These are phyloP conservation scores for Chaetomium cochliodes DNA, from an alignment of 495 filamentous ascomycete genomes.

Conservation along the genomic window DNA sequence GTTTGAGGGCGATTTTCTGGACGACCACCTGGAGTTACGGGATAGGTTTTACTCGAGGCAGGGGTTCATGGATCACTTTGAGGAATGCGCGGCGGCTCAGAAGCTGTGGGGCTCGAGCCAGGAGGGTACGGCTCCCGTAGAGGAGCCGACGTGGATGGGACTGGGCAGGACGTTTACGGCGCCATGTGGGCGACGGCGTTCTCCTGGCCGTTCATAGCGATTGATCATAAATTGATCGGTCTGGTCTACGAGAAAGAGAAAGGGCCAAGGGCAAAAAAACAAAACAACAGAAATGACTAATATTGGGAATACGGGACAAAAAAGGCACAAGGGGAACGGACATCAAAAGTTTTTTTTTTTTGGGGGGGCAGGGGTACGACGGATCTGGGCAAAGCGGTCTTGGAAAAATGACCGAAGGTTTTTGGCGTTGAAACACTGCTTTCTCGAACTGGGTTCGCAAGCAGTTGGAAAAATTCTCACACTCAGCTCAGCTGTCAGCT, in stretches of 20 bases:
- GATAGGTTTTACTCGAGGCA: constrained; percentile 13
- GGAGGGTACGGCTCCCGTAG: constrained; percentile 4
- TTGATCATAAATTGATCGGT: background rate
- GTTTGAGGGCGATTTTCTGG: constrained; percentile 14
- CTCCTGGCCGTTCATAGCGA: background rate
- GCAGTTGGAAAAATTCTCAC: constrained; percentile 1
- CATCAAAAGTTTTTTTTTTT: background rate
- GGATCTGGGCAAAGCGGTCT: constrained; percentile 2
- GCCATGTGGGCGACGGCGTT: constrained; percentile 6
- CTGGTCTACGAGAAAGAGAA: background rate
- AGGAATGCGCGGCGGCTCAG: constrained; percentile 3
- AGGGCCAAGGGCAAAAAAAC: no score
- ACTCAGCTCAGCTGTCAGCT: background rate
- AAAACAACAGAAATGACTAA: background rate
- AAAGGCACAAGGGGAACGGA: background rate
- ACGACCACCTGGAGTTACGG: constrained; percentile 14
- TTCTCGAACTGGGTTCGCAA: background rate
- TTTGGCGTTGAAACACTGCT: constrained; percentile 2
- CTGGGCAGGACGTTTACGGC: constrained; percentile 15
- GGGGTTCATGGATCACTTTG: constrained; percentile 11
- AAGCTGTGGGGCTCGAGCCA: constrained; percentile 11
- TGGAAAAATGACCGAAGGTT: background rate
- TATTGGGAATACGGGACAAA: background rate
- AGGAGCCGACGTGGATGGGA: constrained; percentile 8
- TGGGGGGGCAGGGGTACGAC: background rate